Base-by-base conservation (phyloP, 108 stramenopile species). In the Pseudonitzschia pungens region DNA sequence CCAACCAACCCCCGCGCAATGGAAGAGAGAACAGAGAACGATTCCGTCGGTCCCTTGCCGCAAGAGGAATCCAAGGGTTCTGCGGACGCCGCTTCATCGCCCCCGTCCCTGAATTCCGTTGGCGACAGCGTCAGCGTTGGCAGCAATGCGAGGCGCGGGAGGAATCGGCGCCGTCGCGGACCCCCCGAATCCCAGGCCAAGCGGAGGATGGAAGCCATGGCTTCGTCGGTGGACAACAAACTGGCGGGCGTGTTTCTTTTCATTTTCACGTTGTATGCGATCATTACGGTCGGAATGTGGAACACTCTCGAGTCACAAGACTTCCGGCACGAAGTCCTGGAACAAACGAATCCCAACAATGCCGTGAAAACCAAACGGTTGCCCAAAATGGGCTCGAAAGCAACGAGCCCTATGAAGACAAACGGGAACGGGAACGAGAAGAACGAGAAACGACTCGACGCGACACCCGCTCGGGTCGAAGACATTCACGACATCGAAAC, bases 151-250 rank as follows among this genome's bases (percentile, higher is more conserved):
- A 65, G 11, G 18, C 66, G 66, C 20, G 43, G 2, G 20, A 36
- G 66, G 6, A 67, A 45, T 10, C 44, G 44, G 21, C 36, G 33
- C 11, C 32, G 60, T 14, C 60, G 60, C 16, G 4, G 21, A 48
- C 4, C 16, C 45, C 66, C 66, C 28, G 43, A 67, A 29, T 79
- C 78, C 20, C 51, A 79, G 42, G 78, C 78, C 57, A 73, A 73
- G 26, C 78, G 72, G 31, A 66, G 78, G 32, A 42, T 79, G 72
- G 78, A 79, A 27, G 66, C 65, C 36, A 69, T 73, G 68, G 28
- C 68, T 24, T 28, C 52, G 14, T 29, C 40, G 15, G 26, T 77
- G 6, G 78, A 79, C 31, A 28, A 55, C 41, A 65, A 59, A 58
- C 24, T 77, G 45, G 77, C 77, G 4, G 65, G 20, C 0, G 65